phyloP scores from a whole-genome alignment of 2,329 filamentous ascomycete genomes.

The Cucurbitaria berberidis region DNA sequence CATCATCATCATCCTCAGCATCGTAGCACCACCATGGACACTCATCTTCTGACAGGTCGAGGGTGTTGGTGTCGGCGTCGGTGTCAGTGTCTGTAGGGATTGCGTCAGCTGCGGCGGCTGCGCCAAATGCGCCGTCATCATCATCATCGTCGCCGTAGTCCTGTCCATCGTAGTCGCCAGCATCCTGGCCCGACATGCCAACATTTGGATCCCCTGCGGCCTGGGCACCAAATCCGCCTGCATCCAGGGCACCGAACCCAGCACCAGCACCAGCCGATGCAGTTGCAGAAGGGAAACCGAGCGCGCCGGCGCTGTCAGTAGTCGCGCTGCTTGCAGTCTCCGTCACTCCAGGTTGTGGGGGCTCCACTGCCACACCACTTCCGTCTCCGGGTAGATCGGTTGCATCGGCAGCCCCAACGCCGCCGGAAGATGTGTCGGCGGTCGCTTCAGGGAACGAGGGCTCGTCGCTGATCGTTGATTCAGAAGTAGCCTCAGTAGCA shows the following conservation, averaged over 20 bases:
- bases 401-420: background rate
- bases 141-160: slow-evolving; percentile 1
- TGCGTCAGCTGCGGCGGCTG: no score
- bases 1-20: background rate
- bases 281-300: background rate
- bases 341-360: background rate
- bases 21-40: slow-evolving; percentile 1
- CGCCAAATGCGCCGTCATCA: no score
- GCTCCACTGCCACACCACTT: background rate
- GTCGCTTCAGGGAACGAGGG: background rate
- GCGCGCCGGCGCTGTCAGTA: background rate
- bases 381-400: background rate
- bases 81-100: background rate
- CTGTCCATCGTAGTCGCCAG: slow-evolving; percentile 4
- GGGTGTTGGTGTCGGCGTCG: background rate
- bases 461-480: no score
- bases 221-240: background rate
- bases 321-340: background rate
- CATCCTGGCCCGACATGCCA: background rate
- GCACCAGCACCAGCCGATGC: background rate
- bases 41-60: background rate
- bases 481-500: background rate
- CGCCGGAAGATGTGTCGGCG: background rate
- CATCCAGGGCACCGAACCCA: background rate
- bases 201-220: background rate